Conservation (phyloP, 768 basidiomycete species). For the Inosperma sp. region DNA sequence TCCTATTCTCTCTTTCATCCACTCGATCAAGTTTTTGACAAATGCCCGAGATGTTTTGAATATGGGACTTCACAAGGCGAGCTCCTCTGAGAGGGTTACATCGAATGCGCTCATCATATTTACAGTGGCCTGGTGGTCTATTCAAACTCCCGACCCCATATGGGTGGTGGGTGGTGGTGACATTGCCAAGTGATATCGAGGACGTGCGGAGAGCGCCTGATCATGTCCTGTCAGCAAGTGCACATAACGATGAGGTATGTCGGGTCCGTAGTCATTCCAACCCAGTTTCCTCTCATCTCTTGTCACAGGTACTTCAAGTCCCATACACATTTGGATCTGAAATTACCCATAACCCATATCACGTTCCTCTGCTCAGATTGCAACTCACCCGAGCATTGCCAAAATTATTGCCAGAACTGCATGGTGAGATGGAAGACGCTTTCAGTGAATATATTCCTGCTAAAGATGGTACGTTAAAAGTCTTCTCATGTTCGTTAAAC, state of each 20-base stretch:
- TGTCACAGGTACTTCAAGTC: constrained; percentile 26
- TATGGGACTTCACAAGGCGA: neutral
- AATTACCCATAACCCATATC: constrained; percentile 27
- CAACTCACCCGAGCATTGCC: constrained; percentile 31
- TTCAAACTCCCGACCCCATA: constrained; percentile 4
- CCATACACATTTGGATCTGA: constrained; percentile 31
- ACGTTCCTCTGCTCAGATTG: constrained; percentile 29
- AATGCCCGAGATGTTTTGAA: neutral
- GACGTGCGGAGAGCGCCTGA: constrained; percentile 39
- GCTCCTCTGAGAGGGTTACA: neutral
- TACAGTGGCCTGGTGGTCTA: constrained; percentile 1
- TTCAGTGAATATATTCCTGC: neutral
- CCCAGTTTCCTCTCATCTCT: neutral
- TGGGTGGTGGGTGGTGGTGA: constrained; percentile 39
- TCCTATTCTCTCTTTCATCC: neutral
- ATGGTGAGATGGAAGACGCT: constrained; percentile 23
- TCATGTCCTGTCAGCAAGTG: constrained; percentile 34
- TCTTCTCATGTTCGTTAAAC: too few species aligned
- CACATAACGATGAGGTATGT: constrained; percentile 30
- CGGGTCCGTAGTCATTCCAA: too few species aligned
- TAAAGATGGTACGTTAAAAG: constrained; percentile 1
- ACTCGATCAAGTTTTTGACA: neutral
- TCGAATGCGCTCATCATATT: neutral
- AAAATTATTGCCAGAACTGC: constrained; percentile 20
- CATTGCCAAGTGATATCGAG: constrained; percentile 30